These are phyloP conservation scores for Jamesozyma lodderae DNA, from an alignment of 805 yeast genomes.

Conservation along the genomic window DNA sequence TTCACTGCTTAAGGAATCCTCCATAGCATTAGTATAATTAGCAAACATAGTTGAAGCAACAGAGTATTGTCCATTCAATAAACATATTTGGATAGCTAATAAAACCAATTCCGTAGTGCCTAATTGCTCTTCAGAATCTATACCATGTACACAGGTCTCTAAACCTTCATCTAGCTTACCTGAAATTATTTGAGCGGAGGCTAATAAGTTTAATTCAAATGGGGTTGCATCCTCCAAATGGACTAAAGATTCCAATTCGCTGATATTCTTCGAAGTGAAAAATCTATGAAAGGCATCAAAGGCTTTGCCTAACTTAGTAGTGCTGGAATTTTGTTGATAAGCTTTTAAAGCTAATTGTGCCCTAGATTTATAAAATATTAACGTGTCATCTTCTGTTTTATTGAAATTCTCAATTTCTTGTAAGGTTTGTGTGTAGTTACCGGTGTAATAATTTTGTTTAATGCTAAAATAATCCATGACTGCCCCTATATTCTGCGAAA, in stretches of 20 bases:
- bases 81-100: constrained; percentile 35
- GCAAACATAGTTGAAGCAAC: constrained; percentile 40
- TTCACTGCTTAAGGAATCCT: constrained; percentile 36
- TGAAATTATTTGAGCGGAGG: constrained; percentile 21
- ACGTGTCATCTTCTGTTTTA: constrained; percentile 25
- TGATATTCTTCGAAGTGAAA: constrained; percentile 14
- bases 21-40: constrained; percentile 36
- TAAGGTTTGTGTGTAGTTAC: constrained; percentile 41
- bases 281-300: constrained; percentile 24
- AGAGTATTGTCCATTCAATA: constrained; percentile 35
- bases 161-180: constrained; percentile 30
- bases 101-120: constrained; percentile 34
- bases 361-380: constrained; percentile 30
- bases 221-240: constrained; percentile 8
- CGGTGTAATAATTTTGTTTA: constrained; percentile 53
- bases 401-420: constrained; percentile 33
- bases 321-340: constrained; percentile 11
- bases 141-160: constrained; percentile 33
- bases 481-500: no score
- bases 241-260: constrained; percentile 10
- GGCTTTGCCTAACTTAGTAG: constrained; percentile 22
- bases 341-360: constrained; percentile 27
- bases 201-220: constrained; percentile 21
- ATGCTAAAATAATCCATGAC: constrained; percentile 41
- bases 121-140: constrained; percentile 35